Conservation (phyloP, 2,329 filamentous ascomycete species). For the Paracoccidioides brasiliensis region DNA sequence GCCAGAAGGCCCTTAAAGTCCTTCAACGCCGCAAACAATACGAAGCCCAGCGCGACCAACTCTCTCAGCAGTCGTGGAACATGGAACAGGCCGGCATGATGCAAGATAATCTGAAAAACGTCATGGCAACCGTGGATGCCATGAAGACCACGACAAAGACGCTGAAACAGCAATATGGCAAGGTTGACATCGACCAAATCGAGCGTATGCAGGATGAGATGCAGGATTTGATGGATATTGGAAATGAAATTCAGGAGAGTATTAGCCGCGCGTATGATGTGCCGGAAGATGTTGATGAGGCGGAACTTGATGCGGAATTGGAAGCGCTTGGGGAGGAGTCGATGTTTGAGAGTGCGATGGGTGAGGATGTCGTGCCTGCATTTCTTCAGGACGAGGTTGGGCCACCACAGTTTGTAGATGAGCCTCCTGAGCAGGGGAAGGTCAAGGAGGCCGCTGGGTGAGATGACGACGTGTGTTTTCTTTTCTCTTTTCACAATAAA, state of each 20-base stretch:
- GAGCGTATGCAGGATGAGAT: slow-evolving; percentile 97
- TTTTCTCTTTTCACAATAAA: not conserved
- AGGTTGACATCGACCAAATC: slow-evolving; percentile 95
- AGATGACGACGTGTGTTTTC: slow-evolving; percentile 11
- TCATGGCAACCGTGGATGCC: slow-evolving; percentile 94
- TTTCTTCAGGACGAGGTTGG: slow-evolving; percentile 82
- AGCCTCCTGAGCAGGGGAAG: slow-evolving; percentile 63
- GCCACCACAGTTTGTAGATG: slow-evolving; percentile 80
- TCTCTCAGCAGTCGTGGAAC: slow-evolving; percentile 92
- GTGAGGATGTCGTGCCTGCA: slow-evolving; percentile 54
- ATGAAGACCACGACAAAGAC: slow-evolving; percentile 96
- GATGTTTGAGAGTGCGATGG: slow-evolving; percentile 62
- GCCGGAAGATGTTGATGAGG: slow-evolving; percentile 93
- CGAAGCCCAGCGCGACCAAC: slow-evolving; percentile 85
- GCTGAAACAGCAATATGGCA: slow-evolving; percentile 85
- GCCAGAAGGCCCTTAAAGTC: slow-evolving; percentile 87
- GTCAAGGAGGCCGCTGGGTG: slow-evolving; percentile 65
- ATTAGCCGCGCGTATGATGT: slow-evolving; percentile 85
- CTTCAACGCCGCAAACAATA: slow-evolving; percentile 89
- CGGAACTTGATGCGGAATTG: slow-evolving; percentile 87
- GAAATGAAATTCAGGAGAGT: slow-evolving; percentile 96
- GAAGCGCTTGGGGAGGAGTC: slow-evolving; percentile 89
- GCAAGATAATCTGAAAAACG: slow-evolving; percentile 97
- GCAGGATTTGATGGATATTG: slow-evolving; percentile 93
- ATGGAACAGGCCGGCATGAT: slow-evolving; percentile 98